Conservation (phyloP, 192 early-diverging fungal genomes). For the Gonapodya prolifera region DNA sequence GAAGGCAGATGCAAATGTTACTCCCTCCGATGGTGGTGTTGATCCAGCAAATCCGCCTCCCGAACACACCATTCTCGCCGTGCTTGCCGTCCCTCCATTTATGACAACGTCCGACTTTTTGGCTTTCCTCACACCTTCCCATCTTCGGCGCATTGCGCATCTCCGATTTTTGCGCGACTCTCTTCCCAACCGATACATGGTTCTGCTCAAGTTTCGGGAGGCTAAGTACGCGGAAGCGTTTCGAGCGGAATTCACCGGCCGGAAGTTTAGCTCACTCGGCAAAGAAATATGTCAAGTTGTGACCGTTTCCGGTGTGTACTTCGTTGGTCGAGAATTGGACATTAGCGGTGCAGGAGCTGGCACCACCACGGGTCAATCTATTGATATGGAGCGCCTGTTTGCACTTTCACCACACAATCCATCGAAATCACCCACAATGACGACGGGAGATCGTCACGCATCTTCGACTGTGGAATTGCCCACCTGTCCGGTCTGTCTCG, state of each 20-base stretch:
- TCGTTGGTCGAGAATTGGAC: too few species aligned
- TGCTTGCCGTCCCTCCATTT: slow-evolving; percentile 79
- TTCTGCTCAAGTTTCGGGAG: slow-evolving; percentile 67
- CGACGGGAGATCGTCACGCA: too few species aligned
- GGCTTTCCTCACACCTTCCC: neutral
- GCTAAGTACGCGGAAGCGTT: slow-evolving; percentile 46
- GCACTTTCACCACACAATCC: too few species aligned
- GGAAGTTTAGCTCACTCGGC: slow-evolving; percentile 76
- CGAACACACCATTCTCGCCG: slow-evolving; percentile 54
- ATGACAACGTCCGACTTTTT: slow-evolving; percentile 77
- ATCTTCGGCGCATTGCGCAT: slow-evolving; percentile 7
- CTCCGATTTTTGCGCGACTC: slow-evolving; percentile 41
- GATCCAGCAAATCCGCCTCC: too few species aligned
- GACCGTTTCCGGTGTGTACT: too few species aligned
- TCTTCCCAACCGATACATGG: slow-evolving; percentile 77
- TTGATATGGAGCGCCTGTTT: too few species aligned
- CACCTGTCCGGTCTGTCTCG: slow-evolving; percentile 93
- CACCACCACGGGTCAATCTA: too few species aligned
- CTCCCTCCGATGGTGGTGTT: too few species aligned
- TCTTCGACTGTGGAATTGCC: slow-evolving; percentile 59
- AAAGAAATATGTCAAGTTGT: too few species aligned
- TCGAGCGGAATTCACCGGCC: slow-evolving; percentile 67
- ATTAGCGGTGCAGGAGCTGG: too few species aligned
- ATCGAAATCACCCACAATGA: too few species aligned
- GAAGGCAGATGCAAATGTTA: too few species aligned